A percentile compares a stretch with the other conserved stretches of the same genome.
Conservation (phyloP, 2,329 filamentous ascomycete species). For the Rutstroemia sp. region DNA sequence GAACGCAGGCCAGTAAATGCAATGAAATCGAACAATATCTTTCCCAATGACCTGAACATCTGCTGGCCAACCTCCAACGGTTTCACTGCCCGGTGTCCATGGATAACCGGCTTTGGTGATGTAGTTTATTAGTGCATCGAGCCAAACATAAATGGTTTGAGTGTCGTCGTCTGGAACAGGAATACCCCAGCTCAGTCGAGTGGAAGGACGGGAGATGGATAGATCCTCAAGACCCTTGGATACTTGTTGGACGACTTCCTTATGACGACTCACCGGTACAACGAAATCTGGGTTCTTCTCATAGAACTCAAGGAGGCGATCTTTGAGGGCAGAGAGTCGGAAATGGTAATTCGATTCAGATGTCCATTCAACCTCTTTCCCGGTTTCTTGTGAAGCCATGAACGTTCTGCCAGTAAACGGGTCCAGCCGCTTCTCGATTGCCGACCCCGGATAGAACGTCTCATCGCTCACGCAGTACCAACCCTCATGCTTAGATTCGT, state of each 20-base stretch:
- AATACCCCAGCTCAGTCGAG: conserved; percentile 80
- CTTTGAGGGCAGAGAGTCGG: conserved; percentile 72
- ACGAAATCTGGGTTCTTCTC: conserved; percentile 70
- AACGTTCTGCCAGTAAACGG: conserved; percentile 76
- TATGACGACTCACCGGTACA: conserved; percentile 63
- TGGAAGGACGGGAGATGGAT: conserved; percentile 75
- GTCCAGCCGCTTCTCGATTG: conserved; percentile 67
- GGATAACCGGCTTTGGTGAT: conserved; percentile 83
- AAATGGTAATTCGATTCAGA: conserved; percentile 95
- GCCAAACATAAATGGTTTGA: conserved; percentile 97
- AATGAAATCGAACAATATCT: conserved; percentile 93
- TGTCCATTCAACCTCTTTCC: conserved; percentile 89
- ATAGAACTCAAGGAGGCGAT: conserved; percentile 76
- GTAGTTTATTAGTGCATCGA: conserved; percentile 94
- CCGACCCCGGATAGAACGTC: conserved; percentile 79
- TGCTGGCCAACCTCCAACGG: conserved; percentile 71
- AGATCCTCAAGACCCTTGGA: conserved; percentile 73
- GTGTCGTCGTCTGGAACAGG: conserved; percentile 73
- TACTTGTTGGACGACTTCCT: conserved; percentile 73
- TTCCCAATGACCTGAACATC: conserved; percentile 92
- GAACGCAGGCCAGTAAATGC: conserved; percentile 96
- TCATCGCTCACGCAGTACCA: conserved; percentile 98
- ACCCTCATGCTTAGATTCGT: conserved; percentile 78
- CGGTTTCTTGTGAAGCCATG: conserved; percentile 79
- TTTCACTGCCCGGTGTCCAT: conserved; percentile 59